A percentile compares a stretch with the other conserved stretches of the same genome.
Conservation (phyloP, 176 grass and related monocot species). For the Guadua angustifolia region DNA sequence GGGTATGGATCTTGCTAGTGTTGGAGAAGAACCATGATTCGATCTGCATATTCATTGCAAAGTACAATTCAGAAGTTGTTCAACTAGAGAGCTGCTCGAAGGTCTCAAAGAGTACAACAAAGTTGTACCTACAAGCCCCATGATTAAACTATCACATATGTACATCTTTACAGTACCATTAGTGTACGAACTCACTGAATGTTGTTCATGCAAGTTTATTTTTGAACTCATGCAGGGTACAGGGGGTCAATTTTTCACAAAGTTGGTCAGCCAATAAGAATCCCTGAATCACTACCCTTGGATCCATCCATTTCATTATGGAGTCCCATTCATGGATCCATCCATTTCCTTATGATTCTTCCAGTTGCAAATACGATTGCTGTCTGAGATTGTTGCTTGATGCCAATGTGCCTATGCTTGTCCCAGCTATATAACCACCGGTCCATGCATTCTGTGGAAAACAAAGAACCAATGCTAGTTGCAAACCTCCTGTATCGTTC, state of each 20-base stretch:
- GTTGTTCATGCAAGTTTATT: constrained; percentile 9
- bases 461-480: constrained; percentile 23
- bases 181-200: neutral
- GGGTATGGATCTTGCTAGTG: no score
- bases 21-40: no score
- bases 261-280: neutral
- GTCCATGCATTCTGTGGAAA: constrained; percentile 84
- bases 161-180: constrained; percentile 5
- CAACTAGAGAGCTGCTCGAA: no score
- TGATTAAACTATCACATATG: neutral
- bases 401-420: constrained; percentile 69
- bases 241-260: neutral
- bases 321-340: constrained; percentile 6
- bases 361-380: constrained; percentile 35
- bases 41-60: no score
- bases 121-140: neutral
- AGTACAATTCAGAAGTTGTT: no score
- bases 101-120: no score
- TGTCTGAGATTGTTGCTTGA: constrained; percentile 33
- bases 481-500: constrained; percentile 18
- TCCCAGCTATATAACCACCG: constrained; percentile 85
- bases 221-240: neutral
- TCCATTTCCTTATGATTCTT: constrained; percentile 18
- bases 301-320: neutral
- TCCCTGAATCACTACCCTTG: neutral